Evolutionary conservation across 176 grass and related monocot species (phyloP).

Genomic region (Triticum dicoccoides): DNA sequence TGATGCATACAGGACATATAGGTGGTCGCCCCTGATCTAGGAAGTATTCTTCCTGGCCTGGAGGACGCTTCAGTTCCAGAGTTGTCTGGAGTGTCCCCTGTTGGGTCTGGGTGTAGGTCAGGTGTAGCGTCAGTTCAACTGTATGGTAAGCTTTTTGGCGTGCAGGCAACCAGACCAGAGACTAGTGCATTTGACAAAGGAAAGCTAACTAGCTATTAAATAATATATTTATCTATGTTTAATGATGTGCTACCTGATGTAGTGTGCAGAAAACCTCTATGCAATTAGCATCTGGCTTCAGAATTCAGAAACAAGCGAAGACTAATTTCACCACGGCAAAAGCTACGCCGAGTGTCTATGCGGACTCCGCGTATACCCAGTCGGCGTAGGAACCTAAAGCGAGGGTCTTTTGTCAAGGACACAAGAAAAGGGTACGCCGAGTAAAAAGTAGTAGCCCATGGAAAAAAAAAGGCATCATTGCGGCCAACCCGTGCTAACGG

Average conservation of each 20-base stretch:
- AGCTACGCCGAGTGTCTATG: too few relatives aligned
- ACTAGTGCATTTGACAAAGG: background rate
- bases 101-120: background rate
- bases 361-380: too few relatives aligned
- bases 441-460: too few relatives aligned
- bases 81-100: background rate
- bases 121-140: background rate
- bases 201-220: background rate
- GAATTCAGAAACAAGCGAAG: too few relatives aligned
- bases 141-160: background rate
- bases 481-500: too few relatives aligned
- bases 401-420: too few relatives aligned
- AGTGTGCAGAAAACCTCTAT: background rate
- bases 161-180: background rate
- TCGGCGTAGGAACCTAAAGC: too few relatives aligned
- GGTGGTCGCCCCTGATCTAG: constrained; percentile 30
- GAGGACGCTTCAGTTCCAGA: background rate
- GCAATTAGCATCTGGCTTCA: background rate
- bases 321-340: too few relatives aligned
- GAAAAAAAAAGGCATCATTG: too few relatives aligned
- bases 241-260: background rate
- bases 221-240: background rate
- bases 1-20: constrained; percentile 2
- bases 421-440: too few relatives aligned
- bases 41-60: constrained; percentile 1